Conservation (phyloP, 2,329 filamentous ascomycete genomes). For the Bipolaris oryzae region DNA sequence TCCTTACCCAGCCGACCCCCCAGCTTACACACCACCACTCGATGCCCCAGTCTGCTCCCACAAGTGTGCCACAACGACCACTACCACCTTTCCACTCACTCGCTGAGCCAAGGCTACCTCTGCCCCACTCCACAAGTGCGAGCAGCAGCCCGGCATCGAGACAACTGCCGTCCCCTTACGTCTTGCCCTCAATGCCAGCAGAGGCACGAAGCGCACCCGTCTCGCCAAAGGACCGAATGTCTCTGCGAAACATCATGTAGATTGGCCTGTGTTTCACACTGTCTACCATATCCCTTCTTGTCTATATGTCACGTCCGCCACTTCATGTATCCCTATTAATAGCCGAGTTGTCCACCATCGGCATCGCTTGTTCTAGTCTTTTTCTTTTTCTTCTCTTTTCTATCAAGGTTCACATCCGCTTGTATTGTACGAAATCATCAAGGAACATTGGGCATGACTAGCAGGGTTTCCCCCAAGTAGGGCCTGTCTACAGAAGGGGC, state of each 20-base stretch:
- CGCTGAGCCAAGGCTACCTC: conserved; percentile 38
- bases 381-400: not conserved
- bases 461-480: conserved; percentile 22
- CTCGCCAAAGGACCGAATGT: conserved; percentile 45
- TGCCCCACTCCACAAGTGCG: conserved; percentile 30
- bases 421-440: conserved; percentile 14
- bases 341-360: conserved; percentile 16
- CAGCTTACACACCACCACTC: conserved; percentile 42
- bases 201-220: conserved; percentile 42
- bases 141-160: conserved; percentile 36
- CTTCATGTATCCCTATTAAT: conserved; percentile 25
- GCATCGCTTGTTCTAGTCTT: conserved; percentile 18
- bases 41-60: conserved; percentile 36
- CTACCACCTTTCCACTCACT: conserved; percentile 44
- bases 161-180: conserved; percentile 42
- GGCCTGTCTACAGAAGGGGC: conserved; percentile 10
- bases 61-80: conserved; percentile 32
- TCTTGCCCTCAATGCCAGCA: conserved; percentile 22
- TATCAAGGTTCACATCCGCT: conserved; percentile 6
- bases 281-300: conserved; percentile 31
- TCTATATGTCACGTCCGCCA: conserved; percentile 20
- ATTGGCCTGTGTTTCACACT: conserved; percentile 31
- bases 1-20: conserved; percentile 42
- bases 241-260: conserved; percentile 44
- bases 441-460: conserved; percentile 17